Conservation (phyloP, 2,329 filamentous ascomycete species). For the Metarhizium humberi region DNA sequence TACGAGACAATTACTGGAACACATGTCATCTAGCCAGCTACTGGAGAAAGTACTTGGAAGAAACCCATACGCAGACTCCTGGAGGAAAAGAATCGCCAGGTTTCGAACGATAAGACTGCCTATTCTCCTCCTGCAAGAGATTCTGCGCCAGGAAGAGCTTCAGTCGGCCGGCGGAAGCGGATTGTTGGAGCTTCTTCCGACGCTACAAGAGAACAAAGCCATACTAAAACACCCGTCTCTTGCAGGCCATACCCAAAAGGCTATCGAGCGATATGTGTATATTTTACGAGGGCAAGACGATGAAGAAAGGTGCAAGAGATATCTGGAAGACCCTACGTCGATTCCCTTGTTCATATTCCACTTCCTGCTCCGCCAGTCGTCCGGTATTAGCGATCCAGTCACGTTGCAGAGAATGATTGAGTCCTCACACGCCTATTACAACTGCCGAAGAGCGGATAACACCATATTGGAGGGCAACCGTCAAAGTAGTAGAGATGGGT, state of each 20-base stretch:
- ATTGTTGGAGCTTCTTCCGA: constrained; percentile 17
- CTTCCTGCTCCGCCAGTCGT: constrained; percentile 19
- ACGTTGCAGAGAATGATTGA: constrained; percentile 18
- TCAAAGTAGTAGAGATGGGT: no score
- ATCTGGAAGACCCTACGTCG: constrained; percentile 14
- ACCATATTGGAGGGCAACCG: not conserved
- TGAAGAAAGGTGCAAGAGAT: constrained; percentile 21
- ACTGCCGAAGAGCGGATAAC: not conserved
- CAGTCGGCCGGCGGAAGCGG: constrained; percentile 8
- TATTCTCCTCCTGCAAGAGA: constrained; percentile 22
- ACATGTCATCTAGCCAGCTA: constrained; percentile 15
- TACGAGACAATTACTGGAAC: constrained; percentile 10
- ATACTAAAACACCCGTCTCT: constrained; percentile 11
- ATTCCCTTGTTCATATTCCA: constrained; percentile 21
- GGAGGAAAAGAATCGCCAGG: constrained; percentile 13
- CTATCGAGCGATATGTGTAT: constrained; percentile 17
- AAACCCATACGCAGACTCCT: constrained; percentile 4
- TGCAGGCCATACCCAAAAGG: constrained; percentile 12
- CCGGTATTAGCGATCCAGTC: constrained; percentile 14
- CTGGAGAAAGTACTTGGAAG: constrained; percentile 13
- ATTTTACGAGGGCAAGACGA: constrained; percentile 21
- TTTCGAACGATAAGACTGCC: constrained; percentile 18
- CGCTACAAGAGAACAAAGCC: constrained; percentile 12
- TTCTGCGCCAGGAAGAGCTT: constrained; percentile 15
- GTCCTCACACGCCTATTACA: constrained; percentile 13